Percentiles rank a stretch among this genome's conserved stretches.
These are phyloP conservation scores for Trametes maxima DNA, from an alignment of 768 basidiomycete species.

Conservation along the genomic window DNA sequence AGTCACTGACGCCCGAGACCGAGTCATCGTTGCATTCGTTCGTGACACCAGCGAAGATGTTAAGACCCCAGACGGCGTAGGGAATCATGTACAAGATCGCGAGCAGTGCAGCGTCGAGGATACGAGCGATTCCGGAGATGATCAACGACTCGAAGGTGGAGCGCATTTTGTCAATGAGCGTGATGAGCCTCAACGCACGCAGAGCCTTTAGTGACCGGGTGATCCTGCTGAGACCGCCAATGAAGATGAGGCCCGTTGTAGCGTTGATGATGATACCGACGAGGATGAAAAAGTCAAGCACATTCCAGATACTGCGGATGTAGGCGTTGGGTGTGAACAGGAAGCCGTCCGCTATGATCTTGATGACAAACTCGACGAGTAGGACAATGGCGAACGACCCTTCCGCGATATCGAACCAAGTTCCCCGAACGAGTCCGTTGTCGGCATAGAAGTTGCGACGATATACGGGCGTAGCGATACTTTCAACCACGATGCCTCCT, in stretches of 20 bases:
- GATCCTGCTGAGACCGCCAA: slow-evolving; percentile 79
- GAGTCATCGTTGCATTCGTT: slow-evolving; percentile 79
- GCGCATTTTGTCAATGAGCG: slow-evolving; percentile 83
- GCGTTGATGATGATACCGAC: slow-evolving; percentile 75
- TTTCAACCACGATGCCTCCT: slow-evolving; percentile 80
- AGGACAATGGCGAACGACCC: slow-evolving; percentile 68
- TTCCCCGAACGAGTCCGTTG: slow-evolving; percentile 60
- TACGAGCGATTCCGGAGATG: slow-evolving; percentile 81
- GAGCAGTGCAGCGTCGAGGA: slow-evolving; percentile 87
- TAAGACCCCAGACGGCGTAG: slow-evolving; percentile 91
- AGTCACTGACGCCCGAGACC: slow-evolving; percentile 59
- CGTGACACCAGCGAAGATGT: slow-evolving; percentile 86
- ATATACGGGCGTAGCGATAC: slow-evolving; percentile 82
- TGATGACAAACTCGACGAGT: slow-evolving; percentile 84
- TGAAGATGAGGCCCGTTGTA: slow-evolving; percentile 67
- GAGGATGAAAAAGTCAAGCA: slow-evolving; percentile 87
- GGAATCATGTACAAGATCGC: slow-evolving; percentile 92
- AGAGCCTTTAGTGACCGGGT: slow-evolving; percentile 87
- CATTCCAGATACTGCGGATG: slow-evolving; percentile 88
- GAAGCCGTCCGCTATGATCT: slow-evolving; percentile 91
- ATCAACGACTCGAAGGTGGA: slow-evolving; percentile 86
- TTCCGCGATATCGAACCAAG: slow-evolving; percentile 91
- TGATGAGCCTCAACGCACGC: slow-evolving; percentile 86
- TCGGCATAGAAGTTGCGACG: slow-evolving; percentile 67
- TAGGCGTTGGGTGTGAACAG: slow-evolving; percentile 92